phyloP scores from a whole-genome alignment of 345 rosid genomes.

The Dipteronia dyeriana region DNA sequence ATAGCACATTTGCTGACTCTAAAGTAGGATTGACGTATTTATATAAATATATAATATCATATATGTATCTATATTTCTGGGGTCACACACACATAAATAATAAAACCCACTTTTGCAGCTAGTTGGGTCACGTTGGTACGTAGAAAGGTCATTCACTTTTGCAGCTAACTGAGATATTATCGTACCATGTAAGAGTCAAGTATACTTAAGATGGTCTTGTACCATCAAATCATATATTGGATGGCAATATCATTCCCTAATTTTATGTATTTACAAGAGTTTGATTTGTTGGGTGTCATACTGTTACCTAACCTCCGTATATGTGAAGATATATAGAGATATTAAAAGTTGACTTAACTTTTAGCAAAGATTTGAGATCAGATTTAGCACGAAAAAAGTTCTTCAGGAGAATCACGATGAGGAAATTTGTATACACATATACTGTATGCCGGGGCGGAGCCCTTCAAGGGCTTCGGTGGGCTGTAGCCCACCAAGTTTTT shows the following conservation, averaged over 20 bases:
- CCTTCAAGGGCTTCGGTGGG: no score
- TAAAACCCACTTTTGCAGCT: slow-evolving; percentile 27
- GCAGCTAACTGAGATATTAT: no score
- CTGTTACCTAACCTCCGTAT: slow-evolving; percentile 38
- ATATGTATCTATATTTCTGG: slow-evolving; percentile 10
- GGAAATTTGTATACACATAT: background rate
- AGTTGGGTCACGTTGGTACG: slow-evolving; percentile 23
- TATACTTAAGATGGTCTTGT: no score
- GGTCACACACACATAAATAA: slow-evolving; percentile 28
- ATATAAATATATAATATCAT: background rate
- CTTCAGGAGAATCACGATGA: background rate
- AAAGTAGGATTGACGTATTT: slow-evolving; percentile 11
- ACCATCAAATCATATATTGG: no score
- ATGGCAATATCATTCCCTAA: slow-evolving; percentile 12
- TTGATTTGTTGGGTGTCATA: slow-evolving; percentile 9
- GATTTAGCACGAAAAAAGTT: background rate
- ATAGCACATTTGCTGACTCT: slow-evolving; percentile 44
- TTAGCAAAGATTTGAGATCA: slow-evolving; percentile 16
- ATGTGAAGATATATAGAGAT: slow-evolving; percentile 10
- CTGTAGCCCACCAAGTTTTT: no score
- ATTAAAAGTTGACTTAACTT: slow-evolving; percentile 26
- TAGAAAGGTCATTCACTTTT: slow-evolving; percentile 25
- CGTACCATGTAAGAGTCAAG: no score
- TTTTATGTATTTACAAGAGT: slow-evolving; percentile 20
- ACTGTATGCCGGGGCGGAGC: no score